Evolutionary conservation across 352 stramenopile species (phyloP).

Genomic region (Globisporangium iwayamae): DNA sequence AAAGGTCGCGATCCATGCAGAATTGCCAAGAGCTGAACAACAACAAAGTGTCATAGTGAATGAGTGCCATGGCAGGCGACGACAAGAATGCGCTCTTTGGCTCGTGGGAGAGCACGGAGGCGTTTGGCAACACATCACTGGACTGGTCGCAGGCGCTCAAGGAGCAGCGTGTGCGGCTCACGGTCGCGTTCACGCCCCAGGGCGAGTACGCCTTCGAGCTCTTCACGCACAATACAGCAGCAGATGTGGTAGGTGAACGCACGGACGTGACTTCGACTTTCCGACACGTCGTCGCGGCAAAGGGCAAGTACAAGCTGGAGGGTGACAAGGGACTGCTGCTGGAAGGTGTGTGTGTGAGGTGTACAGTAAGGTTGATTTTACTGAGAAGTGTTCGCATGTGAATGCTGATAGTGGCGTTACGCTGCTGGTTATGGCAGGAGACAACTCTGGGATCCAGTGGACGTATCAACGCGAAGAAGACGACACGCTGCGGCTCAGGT

Average conservation of each 20-base stretch:
- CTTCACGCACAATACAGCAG: constrained; percentile 14
- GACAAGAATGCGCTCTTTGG: constrained; percentile 17
- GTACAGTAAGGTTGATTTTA: background rate
- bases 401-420: constrained; percentile 1
- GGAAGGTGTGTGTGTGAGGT: constrained; percentile 15
- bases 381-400: background rate
- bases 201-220: constrained; percentile 40
- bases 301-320: constrained; percentile 37
- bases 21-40: background rate
- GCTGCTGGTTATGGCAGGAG: constrained; percentile 20
- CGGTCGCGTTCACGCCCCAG: constrained; percentile 36
- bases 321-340: constrained; percentile 26
- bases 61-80: background rate
- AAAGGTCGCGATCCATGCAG: background rate
- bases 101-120: constrained; percentile 61
- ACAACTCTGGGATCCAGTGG: constrained; percentile 57
- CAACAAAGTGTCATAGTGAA: background rate
- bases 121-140: constrained; percentile 71
- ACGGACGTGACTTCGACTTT: constrained; percentile 55
- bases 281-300: constrained; percentile 40
- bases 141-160: constrained; percentile 77
- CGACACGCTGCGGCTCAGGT: constrained; percentile 55
- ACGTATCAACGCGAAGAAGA: constrained; percentile 69
- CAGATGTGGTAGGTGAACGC: constrained; percentile 16
- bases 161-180: constrained; percentile 33